Conservation (phyloP, 768 basidiomycete species). For the Inosperma sp. region DNA sequence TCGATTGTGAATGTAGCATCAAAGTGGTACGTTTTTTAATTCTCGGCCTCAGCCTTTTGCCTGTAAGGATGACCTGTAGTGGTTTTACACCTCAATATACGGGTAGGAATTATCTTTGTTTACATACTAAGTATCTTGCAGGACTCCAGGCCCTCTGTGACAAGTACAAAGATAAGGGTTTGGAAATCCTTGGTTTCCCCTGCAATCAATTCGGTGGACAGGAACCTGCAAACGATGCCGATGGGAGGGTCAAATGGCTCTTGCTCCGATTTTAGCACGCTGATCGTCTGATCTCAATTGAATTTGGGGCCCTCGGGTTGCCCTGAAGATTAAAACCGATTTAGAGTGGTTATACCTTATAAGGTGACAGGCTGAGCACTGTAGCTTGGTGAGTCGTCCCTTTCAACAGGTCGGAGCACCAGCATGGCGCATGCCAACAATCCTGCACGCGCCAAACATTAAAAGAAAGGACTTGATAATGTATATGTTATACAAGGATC, state of each 20-base stretch:
- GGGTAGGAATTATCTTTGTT: constrained; percentile 34
- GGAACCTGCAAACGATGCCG: constrained; percentile 78
- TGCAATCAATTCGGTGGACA: constrained; percentile 91
- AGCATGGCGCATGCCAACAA: no score
- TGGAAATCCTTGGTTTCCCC: constrained; percentile 86
- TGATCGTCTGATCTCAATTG: no score
- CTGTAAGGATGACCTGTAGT: constrained; percentile 31
- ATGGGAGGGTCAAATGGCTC: constrained; percentile 40
- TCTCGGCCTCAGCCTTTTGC: not conserved
- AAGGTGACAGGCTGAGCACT: no score
- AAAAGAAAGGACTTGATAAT: no score
- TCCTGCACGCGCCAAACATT: no score
- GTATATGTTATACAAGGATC: no score
- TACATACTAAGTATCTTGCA: constrained; percentile 16
- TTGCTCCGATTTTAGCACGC: constrained; percentile 4
- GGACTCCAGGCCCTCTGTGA: constrained; percentile 80
- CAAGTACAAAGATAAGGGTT: constrained; percentile 70
- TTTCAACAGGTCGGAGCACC: no score
- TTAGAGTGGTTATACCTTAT: no score
- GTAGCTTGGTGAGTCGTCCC: no score
- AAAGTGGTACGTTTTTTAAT: constrained; percentile 47
- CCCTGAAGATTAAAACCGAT: no score
- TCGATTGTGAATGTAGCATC: constrained; percentile 78
- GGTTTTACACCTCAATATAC: constrained; percentile 84
- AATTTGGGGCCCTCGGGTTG: no score